Conservation (phyloP, 2,329 filamentous ascomycete genomes). For the Calonectria henricotiae region DNA sequence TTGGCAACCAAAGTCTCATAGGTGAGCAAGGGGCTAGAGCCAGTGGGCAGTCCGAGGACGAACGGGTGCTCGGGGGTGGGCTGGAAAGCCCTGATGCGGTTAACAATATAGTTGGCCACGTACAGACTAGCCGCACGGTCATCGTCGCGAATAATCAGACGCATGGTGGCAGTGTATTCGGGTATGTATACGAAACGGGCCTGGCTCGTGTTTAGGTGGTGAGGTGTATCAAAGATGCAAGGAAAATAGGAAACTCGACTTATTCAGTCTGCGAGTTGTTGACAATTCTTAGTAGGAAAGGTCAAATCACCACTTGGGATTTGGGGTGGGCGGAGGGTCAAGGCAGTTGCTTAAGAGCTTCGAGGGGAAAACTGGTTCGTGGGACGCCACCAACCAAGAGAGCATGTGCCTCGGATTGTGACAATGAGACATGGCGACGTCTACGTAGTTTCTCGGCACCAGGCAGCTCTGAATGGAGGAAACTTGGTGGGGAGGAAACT, state of each 20-base stretch:
- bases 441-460: conserved; percentile 25
- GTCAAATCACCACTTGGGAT: conserved; percentile 22
- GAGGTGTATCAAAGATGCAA: conserved; percentile 23
- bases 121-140: conserved; percentile 79
- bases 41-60: conserved; percentile 87
- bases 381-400: conserved; percentile 22
- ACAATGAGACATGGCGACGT: conserved; percentile 24
- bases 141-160: conserved; percentile 87
- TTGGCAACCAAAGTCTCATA: conserved; percentile 83
- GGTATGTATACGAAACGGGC: conserved; percentile 29
- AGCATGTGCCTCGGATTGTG: conserved; percentile 43
- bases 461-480: conserved; percentile 19
- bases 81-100: conserved; percentile 84
- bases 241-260: conserved; percentile 11
- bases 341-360: conserved; percentile 37
- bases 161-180: conserved; percentile 69
- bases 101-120: conserved; percentile 87
- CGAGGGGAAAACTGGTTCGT: background rate
- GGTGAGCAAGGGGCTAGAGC: conserved; percentile 84
- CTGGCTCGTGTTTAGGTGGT: conserved; percentile 18
- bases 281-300: conserved; percentile 22
- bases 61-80: conserved; percentile 83
- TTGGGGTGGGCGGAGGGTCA: conserved; percentile 12
- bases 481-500: conserved; percentile 1
- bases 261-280: conserved; percentile 16